phyloP scores from a whole-genome alignment of 164 flowering plant genomes.

The Chloranthus sessilifolius region DNA sequence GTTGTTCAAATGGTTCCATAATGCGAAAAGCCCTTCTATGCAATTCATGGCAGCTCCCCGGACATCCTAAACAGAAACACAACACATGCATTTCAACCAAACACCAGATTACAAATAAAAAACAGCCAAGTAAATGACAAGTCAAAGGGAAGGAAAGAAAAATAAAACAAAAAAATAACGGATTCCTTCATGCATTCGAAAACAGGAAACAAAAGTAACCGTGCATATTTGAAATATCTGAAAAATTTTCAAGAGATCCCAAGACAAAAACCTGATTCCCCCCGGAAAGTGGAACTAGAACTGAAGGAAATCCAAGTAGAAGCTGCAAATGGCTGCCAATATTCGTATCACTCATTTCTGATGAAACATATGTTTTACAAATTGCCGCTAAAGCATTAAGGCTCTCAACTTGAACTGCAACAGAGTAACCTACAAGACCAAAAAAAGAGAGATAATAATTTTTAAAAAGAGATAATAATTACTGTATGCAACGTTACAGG shows the following conservation, averaged over 20 bases:
- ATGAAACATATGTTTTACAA: constrained; percentile 32
- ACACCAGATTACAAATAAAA: no score
- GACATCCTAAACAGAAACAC: constrained; percentile 36
- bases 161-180: neutral
- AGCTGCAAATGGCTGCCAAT: constrained; percentile 27
- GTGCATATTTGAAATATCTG: neutral
- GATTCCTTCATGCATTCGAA: neutral
- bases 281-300: constrained; percentile 73
- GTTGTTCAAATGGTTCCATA: constrained; percentile 30
- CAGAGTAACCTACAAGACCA: constrained; percentile 47
- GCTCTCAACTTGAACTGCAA: constrained; percentile 56
- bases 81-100: neutral
- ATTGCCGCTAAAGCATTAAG: constrained; percentile 49
- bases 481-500: no score
- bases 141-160: neutral
- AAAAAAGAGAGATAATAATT: no score
- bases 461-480: no score
- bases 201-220: neutral
- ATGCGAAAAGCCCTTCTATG: constrained; percentile 43
- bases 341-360: constrained; percentile 24
- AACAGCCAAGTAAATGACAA: no score
- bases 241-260: neutral
- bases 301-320: constrained; percentile 53
- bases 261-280: constrained; percentile 52
- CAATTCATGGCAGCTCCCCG: constrained; percentile 65